These are phyloP conservation scores for Trichoderma koningii DNA, from an alignment of 2,329 filamentous ascomycete genomes.

Conservation along the genomic window DNA sequence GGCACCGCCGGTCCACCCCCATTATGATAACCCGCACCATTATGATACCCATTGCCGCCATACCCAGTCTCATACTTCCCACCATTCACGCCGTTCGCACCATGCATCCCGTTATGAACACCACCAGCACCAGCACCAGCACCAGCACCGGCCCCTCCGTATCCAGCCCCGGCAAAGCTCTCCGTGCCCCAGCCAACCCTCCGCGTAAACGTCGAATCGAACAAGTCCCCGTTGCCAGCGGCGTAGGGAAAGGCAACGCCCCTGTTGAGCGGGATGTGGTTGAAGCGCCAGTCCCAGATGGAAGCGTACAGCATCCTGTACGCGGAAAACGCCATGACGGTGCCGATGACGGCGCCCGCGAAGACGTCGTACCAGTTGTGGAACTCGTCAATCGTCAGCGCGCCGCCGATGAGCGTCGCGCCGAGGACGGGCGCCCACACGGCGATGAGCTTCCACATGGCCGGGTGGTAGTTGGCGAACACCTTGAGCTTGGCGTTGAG, in stretches of 20 bases:
- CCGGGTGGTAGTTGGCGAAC: constrained; percentile 69
- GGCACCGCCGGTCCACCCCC: constrained; percentile 28
- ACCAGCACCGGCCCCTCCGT: too few relatives aligned
- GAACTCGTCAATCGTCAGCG: constrained; percentile 70
- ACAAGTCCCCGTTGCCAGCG: constrained; percentile 48
- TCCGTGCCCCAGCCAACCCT: constrained; percentile 59
- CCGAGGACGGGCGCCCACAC: constrained; percentile 68
- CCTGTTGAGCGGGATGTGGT: constrained; percentile 66
- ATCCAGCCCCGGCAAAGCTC: constrained; percentile 9
- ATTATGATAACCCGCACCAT: not conserved
- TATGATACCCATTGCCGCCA: constrained; percentile 23
- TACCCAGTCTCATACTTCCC: constrained; percentile 1
- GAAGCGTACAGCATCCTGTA: constrained; percentile 70
- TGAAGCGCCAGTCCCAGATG: constrained; percentile 67
- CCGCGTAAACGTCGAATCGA: constrained; percentile 59
- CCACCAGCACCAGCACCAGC: too few relatives aligned
- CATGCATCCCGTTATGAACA: not conserved
- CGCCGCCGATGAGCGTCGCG: constrained; percentile 67
- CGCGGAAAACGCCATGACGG: constrained; percentile 62
- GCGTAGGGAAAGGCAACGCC: constrained; percentile 56
- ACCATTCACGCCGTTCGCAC: not conserved
- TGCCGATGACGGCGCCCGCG: constrained; percentile 66
- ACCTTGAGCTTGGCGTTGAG: constrained; percentile 79
- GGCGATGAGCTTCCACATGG: constrained; percentile 71
- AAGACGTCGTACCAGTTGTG: constrained; percentile 78